Evolutionary conservation across 2,329 filamentous ascomycete species (phyloP), one percentile per base, ranked within the genome.

Genomic region (Ophiobolus disseminans): DNA sequence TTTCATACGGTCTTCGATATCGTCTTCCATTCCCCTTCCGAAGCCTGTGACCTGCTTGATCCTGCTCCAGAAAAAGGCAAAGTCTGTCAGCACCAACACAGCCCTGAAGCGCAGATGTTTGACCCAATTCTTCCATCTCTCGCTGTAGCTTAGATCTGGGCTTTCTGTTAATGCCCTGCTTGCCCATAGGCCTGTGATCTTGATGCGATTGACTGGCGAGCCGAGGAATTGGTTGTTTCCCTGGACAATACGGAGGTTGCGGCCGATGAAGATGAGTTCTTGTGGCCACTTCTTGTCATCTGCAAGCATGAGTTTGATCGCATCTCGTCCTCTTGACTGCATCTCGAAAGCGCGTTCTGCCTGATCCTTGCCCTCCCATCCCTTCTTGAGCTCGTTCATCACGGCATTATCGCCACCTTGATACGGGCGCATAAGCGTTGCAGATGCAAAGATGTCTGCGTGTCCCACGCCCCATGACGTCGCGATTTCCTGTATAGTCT

Each of bases 131-230:
- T 77, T 75, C 60, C 88, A 77, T 40, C 89, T 79, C 72, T 90
- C 82, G 0, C 75, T 67, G 48, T 83, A 77, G 3, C 82, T 82
- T 46, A 91, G 76, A 66, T 89, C 83, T 13, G 78, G 81, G 56
- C 87, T 86, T 73, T 95, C 86, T 19, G 88, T 87, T n/a, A 97
- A 76, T 43, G 90, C 91, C 17, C 89, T 80, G 50, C 86, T 90
- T 1, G 93, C 93, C 93, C 93, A 97, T 48, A 86, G 81, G 17
- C 92, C 92, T 55, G 94, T 97, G 70, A 96, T 91, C 77, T 97
- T 97, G 73, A 97, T 85, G 1, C 94, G 81, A 73, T 96, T 92
- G 34, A 96, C 91, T 0, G 92, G 92, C 0, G 87, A 90, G 17
- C 91, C 91, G 41, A 96, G 82, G 73, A 89, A 93, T 69, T 96